phyloP scores from a whole-genome alignment of 495 filamentous ascomycete genomes.

The Penicillium atrosanguineum region DNA sequence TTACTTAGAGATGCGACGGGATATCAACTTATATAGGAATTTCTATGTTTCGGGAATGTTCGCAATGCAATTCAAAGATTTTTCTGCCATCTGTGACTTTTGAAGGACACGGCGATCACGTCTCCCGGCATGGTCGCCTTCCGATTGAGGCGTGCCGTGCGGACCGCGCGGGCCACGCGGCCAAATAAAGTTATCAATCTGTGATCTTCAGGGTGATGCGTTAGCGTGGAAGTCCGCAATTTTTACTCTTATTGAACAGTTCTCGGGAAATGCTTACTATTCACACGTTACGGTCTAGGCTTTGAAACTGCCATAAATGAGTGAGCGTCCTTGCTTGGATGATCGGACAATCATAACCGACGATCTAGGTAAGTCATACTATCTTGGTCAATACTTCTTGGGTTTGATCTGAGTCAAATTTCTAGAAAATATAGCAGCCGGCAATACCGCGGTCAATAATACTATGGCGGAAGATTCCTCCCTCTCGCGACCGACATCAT shows the following conservation, averaged over 20 bases:
- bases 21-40: not conserved
- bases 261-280: not conserved
- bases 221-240: not conserved
- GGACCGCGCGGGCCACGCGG: constrained; percentile 14
- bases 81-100: no score
- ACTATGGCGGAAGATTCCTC: not conserved
- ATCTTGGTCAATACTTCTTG: not conserved
- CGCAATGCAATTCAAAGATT: not conserved
- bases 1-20: not conserved
- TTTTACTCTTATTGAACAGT: not conserved
- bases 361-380: not conserved
- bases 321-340: not conserved
- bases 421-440: not conserved
- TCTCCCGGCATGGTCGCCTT: not conserved
- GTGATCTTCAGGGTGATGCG: not conserved
- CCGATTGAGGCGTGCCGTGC: constrained; percentile 5
- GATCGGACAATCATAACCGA: not conserved
- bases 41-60: not conserved
- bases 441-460: not conserved
- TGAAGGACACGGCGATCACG: not conserved
- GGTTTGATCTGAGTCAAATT: not conserved
- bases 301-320: not conserved
- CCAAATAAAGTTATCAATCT: constrained; percentile 11
- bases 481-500: not conserved
- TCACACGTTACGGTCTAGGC: not conserved